Conservation (phyloP, 2,329 filamentous ascomycete genomes). For the Cytospora mali region DNA sequence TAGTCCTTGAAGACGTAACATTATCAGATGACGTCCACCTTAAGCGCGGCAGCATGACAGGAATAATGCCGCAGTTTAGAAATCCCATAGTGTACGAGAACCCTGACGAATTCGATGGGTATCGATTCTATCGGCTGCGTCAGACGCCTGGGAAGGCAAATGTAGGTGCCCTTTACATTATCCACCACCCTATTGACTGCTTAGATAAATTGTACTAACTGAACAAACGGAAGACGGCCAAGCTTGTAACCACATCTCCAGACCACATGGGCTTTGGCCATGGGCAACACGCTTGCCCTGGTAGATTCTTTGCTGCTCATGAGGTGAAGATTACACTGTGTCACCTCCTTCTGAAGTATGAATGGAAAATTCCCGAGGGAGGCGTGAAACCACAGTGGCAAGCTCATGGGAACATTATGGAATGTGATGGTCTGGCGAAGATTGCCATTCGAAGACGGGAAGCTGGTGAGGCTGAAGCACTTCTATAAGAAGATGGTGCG, state of each 20-base stretch:
- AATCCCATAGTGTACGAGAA: conserved; percentile 29
- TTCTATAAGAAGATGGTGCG: background rate
- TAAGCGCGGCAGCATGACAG: background rate
- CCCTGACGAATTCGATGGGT: conserved; percentile 34
- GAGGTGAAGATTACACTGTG: conserved; percentile 42
- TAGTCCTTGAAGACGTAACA: conserved; percentile 3
- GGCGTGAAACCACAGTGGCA: background rate
- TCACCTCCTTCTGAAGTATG: conserved; percentile 38
- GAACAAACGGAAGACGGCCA: conserved; percentile 32
- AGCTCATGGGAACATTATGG: background rate
- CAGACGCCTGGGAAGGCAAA: conserved; percentile 2
- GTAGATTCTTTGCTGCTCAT: conserved; percentile 46
- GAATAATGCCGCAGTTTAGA: background rate
- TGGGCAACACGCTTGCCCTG: conserved; percentile 46
- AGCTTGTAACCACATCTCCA: conserved; percentile 40
- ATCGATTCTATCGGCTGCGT: conserved; percentile 32
- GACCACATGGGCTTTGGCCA: conserved; percentile 44
- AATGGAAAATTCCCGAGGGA: conserved; percentile 30
- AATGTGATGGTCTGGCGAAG: conserved; percentile 5
- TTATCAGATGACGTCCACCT: conserved; percentile 6
- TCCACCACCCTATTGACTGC: background rate
- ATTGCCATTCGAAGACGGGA: conserved; percentile 5
- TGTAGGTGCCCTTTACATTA: background rate
- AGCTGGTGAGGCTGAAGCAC: background rate
- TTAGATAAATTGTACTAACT: conserved; percentile 30